Evolutionary conservation across 2,329 filamentous ascomycete species (phyloP).

Genomic region (Camptophora hylomeconis): DNA sequence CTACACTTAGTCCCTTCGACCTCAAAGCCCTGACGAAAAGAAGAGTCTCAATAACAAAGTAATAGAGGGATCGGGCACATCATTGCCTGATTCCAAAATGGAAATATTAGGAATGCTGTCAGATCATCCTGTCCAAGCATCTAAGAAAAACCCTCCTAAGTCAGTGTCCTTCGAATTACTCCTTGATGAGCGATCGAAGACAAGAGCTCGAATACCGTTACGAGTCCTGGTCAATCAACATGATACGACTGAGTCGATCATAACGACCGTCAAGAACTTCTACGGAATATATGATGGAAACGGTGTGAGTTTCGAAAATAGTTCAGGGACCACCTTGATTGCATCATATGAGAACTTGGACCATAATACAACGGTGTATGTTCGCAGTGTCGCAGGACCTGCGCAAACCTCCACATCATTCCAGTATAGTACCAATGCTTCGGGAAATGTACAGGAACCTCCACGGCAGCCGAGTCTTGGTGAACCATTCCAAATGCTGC

Average conservation of each 20-base stretch:
- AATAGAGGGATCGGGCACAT: too few species aligned
- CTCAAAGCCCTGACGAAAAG: too few species aligned
- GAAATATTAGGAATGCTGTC: slow-evolving; percentile 9
- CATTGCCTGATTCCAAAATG: too few species aligned
- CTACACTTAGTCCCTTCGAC: too few species aligned
- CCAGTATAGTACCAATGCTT: slow-evolving; percentile 31
- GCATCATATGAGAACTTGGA: slow-evolving; percentile 91
- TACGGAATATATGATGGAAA: slow-evolving; percentile 84
- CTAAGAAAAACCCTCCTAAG: slow-evolving; percentile 34
- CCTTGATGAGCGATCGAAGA: slow-evolving; percentile 43
- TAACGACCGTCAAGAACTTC: slow-evolving; percentile 97
- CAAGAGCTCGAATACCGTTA: slow-evolving; percentile 51
- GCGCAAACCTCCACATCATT: slow-evolving; percentile 36
- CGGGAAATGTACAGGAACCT: slow-evolving; percentile 39
- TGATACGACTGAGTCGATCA: slow-evolving; percentile 94
- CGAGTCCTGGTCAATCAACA: slow-evolving; percentile 79
- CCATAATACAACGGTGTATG: slow-evolving; percentile 85
- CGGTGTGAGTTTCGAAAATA: slow-evolving; percentile 91
- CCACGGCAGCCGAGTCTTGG: slow-evolving; percentile 44
- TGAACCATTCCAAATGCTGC: slow-evolving; percentile 51
- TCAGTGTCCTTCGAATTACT: slow-evolving; percentile 53
- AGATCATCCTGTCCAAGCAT: slow-evolving; percentile 15
- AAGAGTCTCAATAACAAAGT: too few species aligned
- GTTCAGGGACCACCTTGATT: slow-evolving; percentile 78
- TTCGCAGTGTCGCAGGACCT: slow-evolving; percentile 59